Conservation (phyloP, 768 basidiomycete genomes). For the Macrolepiota fuliginosa region DNA sequence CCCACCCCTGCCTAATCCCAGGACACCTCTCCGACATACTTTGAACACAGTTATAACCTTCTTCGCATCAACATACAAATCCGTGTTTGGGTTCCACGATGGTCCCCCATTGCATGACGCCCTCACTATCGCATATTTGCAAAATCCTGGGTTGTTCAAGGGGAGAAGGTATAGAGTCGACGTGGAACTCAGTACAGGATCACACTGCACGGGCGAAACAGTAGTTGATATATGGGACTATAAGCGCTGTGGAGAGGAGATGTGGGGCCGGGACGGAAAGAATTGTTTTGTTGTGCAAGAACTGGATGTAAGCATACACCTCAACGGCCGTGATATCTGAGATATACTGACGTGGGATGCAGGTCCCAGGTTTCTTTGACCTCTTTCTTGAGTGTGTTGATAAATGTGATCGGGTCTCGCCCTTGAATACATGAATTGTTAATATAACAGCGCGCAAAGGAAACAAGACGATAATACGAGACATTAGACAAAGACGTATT, state of each 20-base stretch:
- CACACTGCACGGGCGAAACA: slow-evolving; percentile 70
- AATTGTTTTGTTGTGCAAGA: slow-evolving; percentile 73
- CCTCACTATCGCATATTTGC: slow-evolving; percentile 75
- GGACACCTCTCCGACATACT: slow-evolving; percentile 59
- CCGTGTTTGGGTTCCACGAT: slow-evolving; percentile 76
- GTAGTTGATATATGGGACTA: slow-evolving; percentile 78
- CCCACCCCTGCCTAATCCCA: slow-evolving; percentile 28
- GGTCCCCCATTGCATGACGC: slow-evolving; percentile 90
- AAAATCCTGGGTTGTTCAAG: slow-evolving; percentile 63
- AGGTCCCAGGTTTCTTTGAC: slow-evolving; percentile 68
- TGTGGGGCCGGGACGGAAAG: slow-evolving; percentile 72
- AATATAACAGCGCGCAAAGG: too few species aligned
- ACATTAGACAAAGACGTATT: too few species aligned
- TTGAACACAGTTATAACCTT: slow-evolving; percentile 72
- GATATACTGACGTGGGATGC: neutral
- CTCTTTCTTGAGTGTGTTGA: slow-evolving; percentile 46
- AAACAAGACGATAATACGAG: too few species aligned
- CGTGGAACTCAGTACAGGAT: slow-evolving; percentile 64
- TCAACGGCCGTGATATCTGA: neutral
- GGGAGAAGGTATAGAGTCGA: slow-evolving; percentile 73
- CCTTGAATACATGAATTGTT: neutral
- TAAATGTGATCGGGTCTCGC: neutral
- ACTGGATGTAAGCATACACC: slow-evolving; percentile 53
- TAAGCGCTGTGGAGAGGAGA: slow-evolving; percentile 46
- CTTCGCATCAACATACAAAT: slow-evolving; percentile 71